phyloP scores from a whole-genome alignment of 805 yeast genomes.

The Monosporozyma servazzii region DNA sequence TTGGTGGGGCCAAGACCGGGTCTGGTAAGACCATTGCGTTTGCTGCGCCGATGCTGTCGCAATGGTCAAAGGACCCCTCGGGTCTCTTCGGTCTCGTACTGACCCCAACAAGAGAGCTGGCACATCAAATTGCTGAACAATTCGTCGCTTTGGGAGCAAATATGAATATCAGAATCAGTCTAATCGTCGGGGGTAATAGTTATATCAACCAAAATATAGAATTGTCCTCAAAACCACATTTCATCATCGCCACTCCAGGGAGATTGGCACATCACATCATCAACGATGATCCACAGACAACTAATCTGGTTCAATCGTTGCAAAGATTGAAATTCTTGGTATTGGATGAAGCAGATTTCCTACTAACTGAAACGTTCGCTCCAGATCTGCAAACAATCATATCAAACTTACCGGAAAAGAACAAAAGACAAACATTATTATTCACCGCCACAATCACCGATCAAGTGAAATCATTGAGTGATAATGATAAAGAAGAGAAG shows the following conservation, averaged over 20 bases:
- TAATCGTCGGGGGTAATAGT: conserved; percentile 92
- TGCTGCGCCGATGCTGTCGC: conserved; percentile 92
- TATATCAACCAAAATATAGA: conserved; percentile 81
- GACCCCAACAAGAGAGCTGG: conserved; percentile 91
- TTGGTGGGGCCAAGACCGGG: conserved; percentile 98
- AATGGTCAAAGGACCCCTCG: conserved; percentile 91
- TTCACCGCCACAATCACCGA: conserved; percentile 97
- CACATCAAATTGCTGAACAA: conserved; percentile 95
- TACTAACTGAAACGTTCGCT: conserved; percentile 76
- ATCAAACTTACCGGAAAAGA: conserved; percentile 58
- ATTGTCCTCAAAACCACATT: conserved; percentile 79
- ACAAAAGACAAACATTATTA: conserved; percentile 72
- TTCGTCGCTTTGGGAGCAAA: conserved; percentile 85
- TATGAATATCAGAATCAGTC: conserved; percentile 74
- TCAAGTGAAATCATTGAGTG: conserved; percentile 72
- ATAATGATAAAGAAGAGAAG: conserved; percentile 8
- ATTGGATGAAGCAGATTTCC: conserved; percentile 91
- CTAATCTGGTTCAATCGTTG: conserved; percentile 45
- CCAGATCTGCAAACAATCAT: conserved; percentile 69
- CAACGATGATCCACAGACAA: conserved; percentile 74
- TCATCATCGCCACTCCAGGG: conserved; percentile 96
- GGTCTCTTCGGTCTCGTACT: conserved; percentile 84
- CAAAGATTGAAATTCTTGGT: conserved; percentile 73
- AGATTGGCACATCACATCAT: conserved; percentile 86
- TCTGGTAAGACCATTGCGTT: conserved; percentile 96